Base-by-base conservation (phyloP, 331 rosid species). In the Quercus lobata region DNA sequence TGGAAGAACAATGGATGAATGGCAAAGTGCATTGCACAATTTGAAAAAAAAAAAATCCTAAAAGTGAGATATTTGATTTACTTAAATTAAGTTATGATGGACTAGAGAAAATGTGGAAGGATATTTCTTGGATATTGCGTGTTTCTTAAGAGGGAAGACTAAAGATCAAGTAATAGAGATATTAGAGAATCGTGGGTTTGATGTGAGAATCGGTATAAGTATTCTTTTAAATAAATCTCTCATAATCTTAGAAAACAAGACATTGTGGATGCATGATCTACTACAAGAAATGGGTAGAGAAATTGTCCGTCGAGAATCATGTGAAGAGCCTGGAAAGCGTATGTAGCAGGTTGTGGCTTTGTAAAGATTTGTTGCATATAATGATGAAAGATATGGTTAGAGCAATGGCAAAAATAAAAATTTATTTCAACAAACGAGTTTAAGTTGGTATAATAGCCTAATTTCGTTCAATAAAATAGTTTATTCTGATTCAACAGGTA, bases 61-160 rank as follows among this genome's bases (percentile, higher is more conserved):
- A 44, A 9, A 11, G 4, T 2, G 4, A 56, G 35, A 80, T 41
- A 82, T 84, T 12, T 69, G 25, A 76, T 69, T 30, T 44, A 44
- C 55, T 83, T 57, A 83, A 63, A 83, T 4, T 81, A 70, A 88
- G 88, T 57, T 88, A 78, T 32, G 80, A 85, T 6, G 22, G 81
- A 35, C 72, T 85, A n/a, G 16, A 68, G 9, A 1, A 66, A 12
- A 21, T 14, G 73, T 82, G 85, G 75, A 73, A 83, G 73, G 77
- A 73, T 2, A 77, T 84, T 82, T 83, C 61, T 80, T 78, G 58
- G 83, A 78, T 58, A 32, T 83, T 57, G 86, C 88, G 0, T 83
- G 83, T 75, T 86, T 81, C 81, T 78, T 81, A 74, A 84, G 82
- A 58, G 89, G 89, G 10, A 80, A 76, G 80, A 63, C 37, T 18